phyloP scores from a whole-genome alignment of 306 rosid genomes.

The Biancaea sappan region DNA sequence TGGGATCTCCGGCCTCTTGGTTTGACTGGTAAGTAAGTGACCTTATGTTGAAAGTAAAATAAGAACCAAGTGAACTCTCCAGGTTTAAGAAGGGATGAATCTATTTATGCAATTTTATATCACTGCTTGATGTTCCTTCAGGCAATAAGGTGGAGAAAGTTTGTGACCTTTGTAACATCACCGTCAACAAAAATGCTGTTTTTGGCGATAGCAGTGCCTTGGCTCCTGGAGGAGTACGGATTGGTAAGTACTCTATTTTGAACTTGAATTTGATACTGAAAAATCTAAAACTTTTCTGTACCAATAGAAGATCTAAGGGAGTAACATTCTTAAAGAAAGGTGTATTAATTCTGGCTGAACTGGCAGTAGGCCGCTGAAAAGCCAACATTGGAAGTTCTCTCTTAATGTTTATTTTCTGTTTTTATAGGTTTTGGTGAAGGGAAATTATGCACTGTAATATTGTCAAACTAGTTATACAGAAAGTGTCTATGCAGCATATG shows the following conservation, averaged over 20 bases:
- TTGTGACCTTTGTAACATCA: constrained; percentile 89
- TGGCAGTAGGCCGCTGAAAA: background rate
- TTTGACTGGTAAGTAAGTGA: constrained; percentile 70
- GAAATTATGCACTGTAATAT: background rate
- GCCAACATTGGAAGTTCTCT: background rate
- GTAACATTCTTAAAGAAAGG: background rate
- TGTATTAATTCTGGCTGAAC: background rate
- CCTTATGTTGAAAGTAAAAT: background rate
- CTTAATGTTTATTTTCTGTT: background rate
- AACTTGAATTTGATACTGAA: background rate
- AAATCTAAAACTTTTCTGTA: background rate
- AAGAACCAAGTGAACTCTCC: background rate
- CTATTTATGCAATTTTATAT: constrained; percentile 3
- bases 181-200: constrained; percentile 93
- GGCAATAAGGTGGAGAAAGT: constrained; percentile 99
- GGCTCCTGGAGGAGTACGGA: constrained; percentile 96
- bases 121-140: constrained; percentile 39
- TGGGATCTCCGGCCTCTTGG: constrained; percentile 99
- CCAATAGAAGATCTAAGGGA: background rate
- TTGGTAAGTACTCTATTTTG: constrained; percentile 58
- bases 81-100: background rate
- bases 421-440: background rate
- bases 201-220: constrained; percentile 98
- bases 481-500: background rate
- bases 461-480: background rate